Evolutionary conservation across 2,329 filamentous ascomycete genomes (phyloP).

Genomic region (Aspergillus udagawae): DNA sequence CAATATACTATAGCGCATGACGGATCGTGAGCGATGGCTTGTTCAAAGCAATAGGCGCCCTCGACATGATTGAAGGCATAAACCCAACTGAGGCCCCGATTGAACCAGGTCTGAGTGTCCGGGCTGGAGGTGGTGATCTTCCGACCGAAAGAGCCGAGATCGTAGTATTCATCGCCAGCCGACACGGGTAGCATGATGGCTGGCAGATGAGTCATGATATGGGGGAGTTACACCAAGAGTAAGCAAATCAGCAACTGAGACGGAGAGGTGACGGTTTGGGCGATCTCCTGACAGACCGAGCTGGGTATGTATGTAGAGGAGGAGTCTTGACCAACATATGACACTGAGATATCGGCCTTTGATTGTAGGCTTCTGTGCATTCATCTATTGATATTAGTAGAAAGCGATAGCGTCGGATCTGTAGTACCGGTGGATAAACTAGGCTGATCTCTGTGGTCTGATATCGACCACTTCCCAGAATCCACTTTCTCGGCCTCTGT

Average conservation of each 20-base stretch:
- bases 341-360: neutral
- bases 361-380: too few species aligned
- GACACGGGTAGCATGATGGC: neutral
- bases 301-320: neutral
- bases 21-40: constrained; percentile 40
- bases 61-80: constrained; percentile 41
- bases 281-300: neutral
- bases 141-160: constrained; percentile 36
- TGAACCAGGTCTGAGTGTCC: constrained; percentile 36
- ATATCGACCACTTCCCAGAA: neutral
- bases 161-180: constrained; percentile 23
- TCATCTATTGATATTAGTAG: too few species aligned
- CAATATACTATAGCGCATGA: constrained; percentile 46
- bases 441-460: neutral
- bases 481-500: neutral
- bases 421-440: neutral
- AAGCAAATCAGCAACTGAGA: neutral
- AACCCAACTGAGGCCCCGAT: constrained; percentile 36
- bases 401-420: too few species aligned
- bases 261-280: too few species aligned
- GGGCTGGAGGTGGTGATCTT: constrained; percentile 23
- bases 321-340: neutral
- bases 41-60: constrained; percentile 40
- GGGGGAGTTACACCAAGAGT: neutral
- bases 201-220: neutral